Base-by-base conservation (phyloP, 805 yeast genomes). In the Cyberlindnera americana region DNA sequence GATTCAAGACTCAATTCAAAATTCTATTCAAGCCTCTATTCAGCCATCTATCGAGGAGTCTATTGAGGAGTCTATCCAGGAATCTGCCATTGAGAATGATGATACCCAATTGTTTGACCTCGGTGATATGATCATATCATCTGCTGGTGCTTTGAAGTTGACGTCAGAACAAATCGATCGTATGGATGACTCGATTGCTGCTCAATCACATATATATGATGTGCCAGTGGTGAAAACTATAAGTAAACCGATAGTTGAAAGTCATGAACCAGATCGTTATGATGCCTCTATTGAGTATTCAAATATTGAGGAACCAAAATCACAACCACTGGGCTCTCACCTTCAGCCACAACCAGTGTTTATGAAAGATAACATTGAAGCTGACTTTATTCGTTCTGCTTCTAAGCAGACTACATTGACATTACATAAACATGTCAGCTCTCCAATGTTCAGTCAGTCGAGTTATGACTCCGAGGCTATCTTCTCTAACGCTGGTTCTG, bases 381-480 rank as follows among this genome's bases (percentile, higher is more conserved):
- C 49, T 14, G 58, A 53, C 3, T 36, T 30, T 1, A 48, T 50
- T 12, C 51, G 50, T 24, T 31, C 43, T 7, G 25, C 27, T 4
- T 33, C 47, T 3, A 23, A 23, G 23, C 23, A 21, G 6, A 32
- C 33, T n/a, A 14, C 13, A 3, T n/a, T 42, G 18, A 31, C 18
- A 16, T 21, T 41, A 13, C 33, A 19, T 7, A 33, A 37, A 10
- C 33, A 24, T 11, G 29, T 32, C 15, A 19, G 16, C 0, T 47
- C 57, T 2, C 54, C 54, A 29, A 10, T 43, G 13, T 7, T 44
- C 19, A 50, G 56, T 28, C 54, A 54, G 11, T 49, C 57, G 6
- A 53, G 57, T 23, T 45, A 55, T 27, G 53, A 51, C 12, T 49
- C 59, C 11, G 55, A 43, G 23, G 40, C 43, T 15, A 13, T 51